Evolutionary conservation across 257 asterid species (phyloP).

Genomic region (Catharanthus roseus): DNA sequence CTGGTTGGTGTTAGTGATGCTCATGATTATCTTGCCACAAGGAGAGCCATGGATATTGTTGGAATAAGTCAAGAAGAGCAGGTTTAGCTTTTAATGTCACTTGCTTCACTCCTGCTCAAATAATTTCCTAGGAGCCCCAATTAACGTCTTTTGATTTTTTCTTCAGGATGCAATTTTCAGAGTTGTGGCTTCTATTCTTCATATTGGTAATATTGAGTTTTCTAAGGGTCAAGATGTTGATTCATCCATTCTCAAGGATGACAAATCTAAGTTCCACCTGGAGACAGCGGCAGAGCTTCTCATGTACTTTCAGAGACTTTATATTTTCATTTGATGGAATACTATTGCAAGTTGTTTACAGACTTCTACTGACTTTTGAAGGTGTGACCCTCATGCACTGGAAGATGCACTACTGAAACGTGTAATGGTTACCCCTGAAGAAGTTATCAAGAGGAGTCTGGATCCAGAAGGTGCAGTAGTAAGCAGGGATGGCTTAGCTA

Average conservation of each 20-base stretch:
- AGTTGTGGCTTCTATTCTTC: slow-evolving; percentile 94
- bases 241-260: slow-evolving; percentile 85
- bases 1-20: slow-evolving; percentile 84
- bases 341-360: slow-evolving; percentile 16
- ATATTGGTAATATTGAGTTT: slow-evolving; percentile 84
- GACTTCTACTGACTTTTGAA: slow-evolving; percentile 19
- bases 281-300: slow-evolving; percentile 86
- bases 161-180: slow-evolving; percentile 93
- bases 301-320: slow-evolving; percentile 45
- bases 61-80: slow-evolving; percentile 92
- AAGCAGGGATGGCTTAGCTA: slow-evolving; percentile 94
- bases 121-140: slow-evolving; percentile 16
- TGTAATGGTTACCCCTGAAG: slow-evolving; percentile 98
- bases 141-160: slow-evolving; percentile 18
- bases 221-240: slow-evolving; percentile 72
- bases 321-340: slow-evolving; percentile 11
- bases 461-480: slow-evolving; percentile 79
- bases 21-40: slow-evolving; percentile 88
- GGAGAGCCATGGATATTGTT: slow-evolving; percentile 96
- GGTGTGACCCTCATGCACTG: slow-evolving; percentile 70
- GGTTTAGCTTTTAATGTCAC: slow-evolving; percentile 36
- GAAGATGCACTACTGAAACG: slow-evolving; percentile 92
- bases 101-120: slow-evolving; percentile 11
- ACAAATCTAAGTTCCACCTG: slow-evolving; percentile 83
- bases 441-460: slow-evolving; percentile 97